Conservation (phyloP, 116 monocot species). For the Phalaenopsis hybrid region DNA sequence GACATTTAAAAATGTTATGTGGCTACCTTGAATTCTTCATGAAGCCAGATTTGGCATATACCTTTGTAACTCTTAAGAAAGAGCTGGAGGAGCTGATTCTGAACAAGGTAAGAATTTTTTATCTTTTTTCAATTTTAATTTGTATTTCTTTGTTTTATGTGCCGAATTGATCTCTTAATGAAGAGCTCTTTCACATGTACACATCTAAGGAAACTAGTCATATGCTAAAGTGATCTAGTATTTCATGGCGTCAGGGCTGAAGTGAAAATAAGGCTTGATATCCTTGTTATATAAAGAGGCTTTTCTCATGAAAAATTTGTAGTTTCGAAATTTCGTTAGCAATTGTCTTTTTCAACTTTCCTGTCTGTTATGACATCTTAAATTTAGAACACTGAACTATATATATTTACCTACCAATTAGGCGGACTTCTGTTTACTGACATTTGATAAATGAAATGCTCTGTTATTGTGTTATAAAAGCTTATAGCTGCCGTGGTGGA, state of each 20-base stretch:
- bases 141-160: not conserved
- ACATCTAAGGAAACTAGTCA: not conserved
- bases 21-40: conserved; percentile 99
- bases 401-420: not conserved
- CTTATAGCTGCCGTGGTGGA: not conserved
- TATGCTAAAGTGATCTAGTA: not conserved
- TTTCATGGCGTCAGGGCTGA: not conserved
- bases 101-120: conserved; percentile 44
- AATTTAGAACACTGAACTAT: not conserved
- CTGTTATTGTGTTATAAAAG: not conserved
- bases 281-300: no score
- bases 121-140: no score
- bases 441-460: not conserved
- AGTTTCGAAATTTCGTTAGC: not conserved
- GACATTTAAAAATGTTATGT: conserved; percentile 97
- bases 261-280: no score
- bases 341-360: not conserved
- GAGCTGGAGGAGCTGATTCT: conserved; percentile 81
- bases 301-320: not conserved
- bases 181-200: not conserved
- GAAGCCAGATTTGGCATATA: conserved; percentile 72
- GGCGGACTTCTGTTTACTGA: not conserved
- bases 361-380: not conserved
- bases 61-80: conserved; percentile 65
- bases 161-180: not conserved